Evolutionary conservation across 371 early-diverging fungal genomes (phyloP).

Genomic region (Lichtheimia ornata): DNA sequence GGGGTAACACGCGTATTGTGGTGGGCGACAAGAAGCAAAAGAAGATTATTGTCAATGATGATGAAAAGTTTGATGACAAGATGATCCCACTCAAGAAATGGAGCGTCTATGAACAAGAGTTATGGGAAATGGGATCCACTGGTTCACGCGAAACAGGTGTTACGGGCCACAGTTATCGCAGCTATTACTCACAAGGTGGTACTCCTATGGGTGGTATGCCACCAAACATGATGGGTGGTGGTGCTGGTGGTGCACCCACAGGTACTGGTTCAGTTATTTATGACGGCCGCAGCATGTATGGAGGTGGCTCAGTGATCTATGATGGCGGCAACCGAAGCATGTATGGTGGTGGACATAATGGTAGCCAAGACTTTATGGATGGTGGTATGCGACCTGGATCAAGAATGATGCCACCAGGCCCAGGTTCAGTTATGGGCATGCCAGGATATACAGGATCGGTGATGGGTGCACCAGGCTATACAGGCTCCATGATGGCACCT

Average conservation of each 20-base stretch:
- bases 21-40: slow-evolving; percentile 74
- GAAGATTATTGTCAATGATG: slow-evolving; percentile 64
- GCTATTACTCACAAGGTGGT: slow-evolving; percentile 32
- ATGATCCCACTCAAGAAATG: slow-evolving; percentile 91
- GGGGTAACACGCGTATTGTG: slow-evolving; percentile 90
- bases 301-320: slow-evolving; percentile 27
- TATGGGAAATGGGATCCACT: slow-evolving; percentile 73
- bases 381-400: background rate
- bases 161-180: slow-evolving; percentile 43
- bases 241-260: slow-evolving; percentile 3
- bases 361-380: no score
- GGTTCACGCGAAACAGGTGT: slow-evolving; percentile 58
- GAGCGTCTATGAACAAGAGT: slow-evolving; percentile 87
- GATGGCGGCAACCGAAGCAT: slow-evolving; percentile 1
- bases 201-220: slow-evolving; percentile 4
- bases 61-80: slow-evolving; percentile 81
- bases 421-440: background rate
- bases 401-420: background rate
- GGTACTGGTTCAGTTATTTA: slow-evolving; percentile 33
- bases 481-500: background rate
- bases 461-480: background rate
- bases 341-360: slow-evolving; percentile 1
- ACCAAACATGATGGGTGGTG: background rate
- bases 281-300: slow-evolving; percentile 45
- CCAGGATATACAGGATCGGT: background rate